Conservation (phyloP, 768 basidiomycete species). For the Mycena maculata region DNA sequence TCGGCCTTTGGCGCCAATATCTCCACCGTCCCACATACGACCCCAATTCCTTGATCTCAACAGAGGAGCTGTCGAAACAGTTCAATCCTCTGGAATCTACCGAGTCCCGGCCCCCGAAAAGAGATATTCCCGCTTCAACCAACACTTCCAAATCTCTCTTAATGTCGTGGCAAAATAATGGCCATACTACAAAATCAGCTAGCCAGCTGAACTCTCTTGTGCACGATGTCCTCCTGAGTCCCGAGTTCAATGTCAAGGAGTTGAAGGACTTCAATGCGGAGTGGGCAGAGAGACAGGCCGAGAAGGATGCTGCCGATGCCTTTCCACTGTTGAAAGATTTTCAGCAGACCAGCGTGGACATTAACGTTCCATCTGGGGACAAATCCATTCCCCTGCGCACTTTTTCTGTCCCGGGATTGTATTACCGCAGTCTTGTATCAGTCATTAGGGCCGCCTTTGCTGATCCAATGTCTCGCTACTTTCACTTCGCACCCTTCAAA, state of each 20-base stretch:
- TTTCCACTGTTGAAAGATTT: not conserved
- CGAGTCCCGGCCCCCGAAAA: not conserved
- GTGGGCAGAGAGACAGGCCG: no score
- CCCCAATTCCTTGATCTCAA: conserved; percentile 12
- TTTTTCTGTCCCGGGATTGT: conserved; percentile 41
- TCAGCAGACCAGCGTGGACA: not conserved
- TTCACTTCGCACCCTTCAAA: conserved; percentile 34
- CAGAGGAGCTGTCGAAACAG: conserved; percentile 16
- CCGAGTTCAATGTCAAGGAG: conserved; percentile 28
- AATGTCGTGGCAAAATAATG: conserved; percentile 26
- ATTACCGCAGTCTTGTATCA: conserved; percentile 36
- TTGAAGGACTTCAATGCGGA: conserved; percentile 27
- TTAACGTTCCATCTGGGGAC: not conserved
- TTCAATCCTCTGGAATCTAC: not conserved
- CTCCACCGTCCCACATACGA: conserved; percentile 30
- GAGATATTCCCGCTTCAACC: not conserved
- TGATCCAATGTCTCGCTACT: conserved; percentile 30
- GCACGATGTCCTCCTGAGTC: conserved; percentile 23
- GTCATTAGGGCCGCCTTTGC: conserved; percentile 38
- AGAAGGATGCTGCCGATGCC: not conserved
- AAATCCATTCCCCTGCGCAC: not conserved
- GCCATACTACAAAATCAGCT: conserved; percentile 27
- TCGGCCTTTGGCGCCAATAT: conserved; percentile 21
- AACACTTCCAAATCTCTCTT: not conserved
- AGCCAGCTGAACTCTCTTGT: conserved; percentile 29